A percentile compares a stretch with the other conserved stretches of the same genome.
Evolutionary conservation across 768 basidiomycete species (phyloP).

Genomic region (Rhizopogon vesiculosus): DNA sequence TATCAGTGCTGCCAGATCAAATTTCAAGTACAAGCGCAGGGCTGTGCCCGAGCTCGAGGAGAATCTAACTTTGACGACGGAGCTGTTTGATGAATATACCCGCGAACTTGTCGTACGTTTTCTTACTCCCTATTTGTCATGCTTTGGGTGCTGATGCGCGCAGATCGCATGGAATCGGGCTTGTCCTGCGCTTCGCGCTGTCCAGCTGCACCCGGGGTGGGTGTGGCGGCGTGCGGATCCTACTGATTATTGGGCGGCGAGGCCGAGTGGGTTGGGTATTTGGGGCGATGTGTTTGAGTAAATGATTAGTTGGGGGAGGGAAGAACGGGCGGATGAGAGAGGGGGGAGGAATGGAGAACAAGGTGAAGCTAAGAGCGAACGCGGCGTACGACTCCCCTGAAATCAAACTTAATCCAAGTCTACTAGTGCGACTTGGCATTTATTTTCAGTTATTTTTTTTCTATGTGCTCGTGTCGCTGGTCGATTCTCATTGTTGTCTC

Average conservation of each 20-base stretch:
- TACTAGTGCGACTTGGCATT: too few relatives aligned
- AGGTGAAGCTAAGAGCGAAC: too few relatives aligned
- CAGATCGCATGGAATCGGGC: conserved; percentile 40
- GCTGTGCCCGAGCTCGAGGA: neutral
- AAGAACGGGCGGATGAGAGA: too few relatives aligned
- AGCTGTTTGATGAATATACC: neutral
- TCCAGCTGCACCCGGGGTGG: conserved; percentile 36
- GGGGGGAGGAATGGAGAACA: too few relatives aligned
- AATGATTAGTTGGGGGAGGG: neutral
- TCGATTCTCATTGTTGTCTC: too few relatives aligned
- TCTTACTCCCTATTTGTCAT: too few relatives aligned
- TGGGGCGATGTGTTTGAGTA: neutral
- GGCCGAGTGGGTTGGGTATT: neutral
- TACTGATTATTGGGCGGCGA: neutral
- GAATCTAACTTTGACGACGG: neutral
- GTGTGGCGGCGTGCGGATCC: conserved; percentile 31
- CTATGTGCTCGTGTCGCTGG: too few relatives aligned
- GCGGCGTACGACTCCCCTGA: too few relatives aligned
- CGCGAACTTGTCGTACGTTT: neutral
- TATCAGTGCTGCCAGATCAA: neutral
- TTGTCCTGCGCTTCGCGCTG: conserved; percentile 32
- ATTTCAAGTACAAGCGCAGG: neutral
- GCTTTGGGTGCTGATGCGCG: conserved; percentile 20
- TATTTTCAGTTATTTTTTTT: too few relatives aligned
- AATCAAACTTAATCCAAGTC: too few relatives aligned